These are phyloP conservation scores for Aspergillus kassunensis DNA, from an alignment of 495 filamentous ascomycete species.

Conservation along the genomic window DNA sequence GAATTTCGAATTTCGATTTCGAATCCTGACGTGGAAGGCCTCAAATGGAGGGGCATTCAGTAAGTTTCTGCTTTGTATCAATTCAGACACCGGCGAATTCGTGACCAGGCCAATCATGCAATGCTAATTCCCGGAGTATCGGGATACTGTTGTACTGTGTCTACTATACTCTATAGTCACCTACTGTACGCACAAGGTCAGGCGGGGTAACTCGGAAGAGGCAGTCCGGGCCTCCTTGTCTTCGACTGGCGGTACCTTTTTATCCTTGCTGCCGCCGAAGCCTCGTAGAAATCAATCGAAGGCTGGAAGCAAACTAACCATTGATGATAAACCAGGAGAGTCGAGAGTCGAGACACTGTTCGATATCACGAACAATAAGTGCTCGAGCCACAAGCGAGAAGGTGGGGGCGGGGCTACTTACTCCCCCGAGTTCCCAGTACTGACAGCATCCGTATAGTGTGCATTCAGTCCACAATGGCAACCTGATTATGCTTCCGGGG, in stretches of 20 bases:
- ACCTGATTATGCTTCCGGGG: no score
- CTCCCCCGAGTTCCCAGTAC: neutral
- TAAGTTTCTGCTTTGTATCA: neutral
- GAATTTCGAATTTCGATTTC: no score
- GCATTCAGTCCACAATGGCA: no score
- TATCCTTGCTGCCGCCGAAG: slow-evolving; percentile 7
- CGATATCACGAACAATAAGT: neutral
- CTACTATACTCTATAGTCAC: neutral
- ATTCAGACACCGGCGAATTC: slow-evolving; percentile 13
- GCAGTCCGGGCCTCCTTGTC: slow-evolving; percentile 1
- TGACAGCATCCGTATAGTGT: no score
- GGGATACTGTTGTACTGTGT: neutral
- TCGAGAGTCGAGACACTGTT: neutral
- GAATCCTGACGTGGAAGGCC: slow-evolving; percentile 6
- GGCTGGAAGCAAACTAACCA: neutral
- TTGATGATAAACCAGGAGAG: neutral
- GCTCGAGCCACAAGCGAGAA: neutral
- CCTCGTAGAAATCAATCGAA: neutral
- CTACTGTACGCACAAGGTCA: neutral
- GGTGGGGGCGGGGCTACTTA: slow-evolving; percentile 6
- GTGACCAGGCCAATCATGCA: neutral
- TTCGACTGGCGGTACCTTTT: slow-evolving; percentile 6
- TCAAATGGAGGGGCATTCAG: neutral
- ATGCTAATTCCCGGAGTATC: neutral
- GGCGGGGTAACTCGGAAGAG: slow-evolving; percentile 11